Conservation (phyloP, 495 filamentous ascomycete species). For the Hyaloscypha variabilis region DNA sequence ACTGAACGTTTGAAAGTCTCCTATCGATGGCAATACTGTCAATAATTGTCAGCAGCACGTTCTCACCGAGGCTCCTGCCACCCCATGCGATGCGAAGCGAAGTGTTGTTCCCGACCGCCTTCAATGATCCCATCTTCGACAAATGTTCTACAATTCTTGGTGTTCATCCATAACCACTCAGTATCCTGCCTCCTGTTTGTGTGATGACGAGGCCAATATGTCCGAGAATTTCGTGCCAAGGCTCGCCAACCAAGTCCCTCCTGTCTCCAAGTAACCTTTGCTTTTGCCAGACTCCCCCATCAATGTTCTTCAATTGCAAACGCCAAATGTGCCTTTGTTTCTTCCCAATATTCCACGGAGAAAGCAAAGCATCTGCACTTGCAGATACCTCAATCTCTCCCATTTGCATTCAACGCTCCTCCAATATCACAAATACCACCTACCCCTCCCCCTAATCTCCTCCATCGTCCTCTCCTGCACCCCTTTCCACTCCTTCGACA, state of each 20-base stretch:
- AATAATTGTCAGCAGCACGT: not conserved
- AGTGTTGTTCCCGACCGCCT: too few species aligned
- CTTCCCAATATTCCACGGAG: not conserved
- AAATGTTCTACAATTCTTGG: too few species aligned
- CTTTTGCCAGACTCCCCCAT: too few species aligned
- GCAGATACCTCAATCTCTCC: too few species aligned
- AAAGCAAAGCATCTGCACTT: not conserved
- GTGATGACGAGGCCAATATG: too few species aligned
- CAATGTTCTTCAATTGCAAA: not conserved
- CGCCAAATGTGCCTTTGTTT: not conserved
- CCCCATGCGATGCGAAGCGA: not conserved
- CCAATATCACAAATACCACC: not conserved
- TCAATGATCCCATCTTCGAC: too few species aligned
- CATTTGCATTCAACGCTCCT: too few species aligned
- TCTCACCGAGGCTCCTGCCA: not conserved
- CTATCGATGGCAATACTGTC: not conserved
- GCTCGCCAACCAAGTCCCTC: not conserved
- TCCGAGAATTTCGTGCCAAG: not conserved
- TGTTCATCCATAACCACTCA: too few species aligned
- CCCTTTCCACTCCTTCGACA: not conserved
- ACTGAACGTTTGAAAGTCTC: not conserved
- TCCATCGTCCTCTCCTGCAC: not conserved
- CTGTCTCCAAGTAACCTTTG: too few species aligned
- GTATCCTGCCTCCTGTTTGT: too few species aligned
- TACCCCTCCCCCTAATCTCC: not conserved